These are phyloP conservation scores for Lactarius evosmus DNA, from an alignment of 768 basidiomycete genomes.

Conservation along the genomic window DNA sequence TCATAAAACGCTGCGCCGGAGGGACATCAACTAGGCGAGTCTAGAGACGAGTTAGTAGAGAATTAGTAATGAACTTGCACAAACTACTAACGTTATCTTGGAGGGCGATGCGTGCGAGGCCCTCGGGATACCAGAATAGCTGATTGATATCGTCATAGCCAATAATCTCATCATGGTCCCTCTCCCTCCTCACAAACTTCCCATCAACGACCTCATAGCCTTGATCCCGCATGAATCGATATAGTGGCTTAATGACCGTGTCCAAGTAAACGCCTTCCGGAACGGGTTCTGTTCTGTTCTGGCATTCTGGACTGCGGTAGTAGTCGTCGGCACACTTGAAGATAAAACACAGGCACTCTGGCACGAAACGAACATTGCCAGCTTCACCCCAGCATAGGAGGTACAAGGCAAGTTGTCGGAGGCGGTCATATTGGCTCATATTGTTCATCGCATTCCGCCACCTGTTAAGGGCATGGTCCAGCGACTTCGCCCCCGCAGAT, in stretches of 20 bases:
- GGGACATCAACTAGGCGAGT: slow-evolving; percentile 89
- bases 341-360: slow-evolving; percentile 97
- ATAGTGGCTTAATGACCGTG: slow-evolving; percentile 89
- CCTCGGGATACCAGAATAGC: slow-evolving; percentile 99
- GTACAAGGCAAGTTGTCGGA: slow-evolving; percentile 94
- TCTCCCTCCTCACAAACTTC: slow-evolving; percentile 91
- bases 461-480: slow-evolving; percentile 89
- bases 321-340: slow-evolving; percentile 99
- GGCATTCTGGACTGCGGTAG: slow-evolving; percentile 96
- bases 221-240: slow-evolving; percentile 94
- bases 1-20: slow-evolving; percentile 91
- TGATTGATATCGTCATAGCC: slow-evolving; percentile 99
- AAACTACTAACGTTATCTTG: slow-evolving; percentile 70
- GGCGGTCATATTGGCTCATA: slow-evolving; percentile 98
- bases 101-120: slow-evolving; percentile 87
- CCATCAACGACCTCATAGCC: slow-evolving; percentile 95
- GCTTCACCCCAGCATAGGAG: slow-evolving; percentile 98
- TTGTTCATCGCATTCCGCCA: slow-evolving; percentile 99
- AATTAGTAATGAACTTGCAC: neutral
- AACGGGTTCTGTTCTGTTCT: slow-evolving; percentile 88
- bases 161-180: slow-evolving; percentile 91
- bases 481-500: slow-evolving; percentile 65
- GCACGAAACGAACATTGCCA: slow-evolving; percentile 94
- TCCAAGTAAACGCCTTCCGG: slow-evolving; percentile 93
- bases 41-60: slow-evolving; percentile 39